phyloP scores from a whole-genome alignment of 352 stramenopile species.

The Blastocystis sp. region DNA sequence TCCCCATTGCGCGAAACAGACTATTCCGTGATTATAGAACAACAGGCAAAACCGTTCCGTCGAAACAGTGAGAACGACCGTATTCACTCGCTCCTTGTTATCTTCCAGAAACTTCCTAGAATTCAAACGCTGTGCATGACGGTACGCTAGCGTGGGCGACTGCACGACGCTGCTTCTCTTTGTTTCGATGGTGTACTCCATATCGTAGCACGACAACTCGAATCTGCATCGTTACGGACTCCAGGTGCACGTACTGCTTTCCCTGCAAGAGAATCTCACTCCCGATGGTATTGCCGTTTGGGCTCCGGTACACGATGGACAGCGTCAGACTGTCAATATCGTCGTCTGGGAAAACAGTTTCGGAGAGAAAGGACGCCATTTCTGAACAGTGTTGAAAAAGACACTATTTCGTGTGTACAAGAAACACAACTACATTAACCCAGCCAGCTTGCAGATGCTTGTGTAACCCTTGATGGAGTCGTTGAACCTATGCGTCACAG shows the following conservation, averaged over 20 bases:
- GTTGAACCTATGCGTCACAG: conserved; percentile 26
- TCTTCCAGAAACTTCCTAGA: conserved; percentile 4
- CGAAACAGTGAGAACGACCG: conserved; percentile 28
- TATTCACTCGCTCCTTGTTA: conserved; percentile 35
- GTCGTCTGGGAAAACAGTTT: background rate
- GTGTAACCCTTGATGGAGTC: conserved; percentile 60
- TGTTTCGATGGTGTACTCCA: background rate
- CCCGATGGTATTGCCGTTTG: background rate
- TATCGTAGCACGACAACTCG: background rate
- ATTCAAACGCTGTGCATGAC: background rate
- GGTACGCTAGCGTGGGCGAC: conserved; percentile 2
- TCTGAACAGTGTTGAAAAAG: background rate
- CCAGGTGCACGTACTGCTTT: background rate
- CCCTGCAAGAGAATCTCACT: background rate
- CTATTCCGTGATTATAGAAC: background rate
- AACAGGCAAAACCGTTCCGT: conserved; percentile 6
- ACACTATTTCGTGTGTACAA: background rate
- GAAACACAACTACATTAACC: conserved; percentile 20
- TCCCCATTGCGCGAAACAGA: background rate
- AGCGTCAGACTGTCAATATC: background rate
- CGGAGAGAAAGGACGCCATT: background rate
- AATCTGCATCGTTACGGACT: background rate
- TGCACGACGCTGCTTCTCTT: background rate
- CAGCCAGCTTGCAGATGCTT: conserved; percentile 17
- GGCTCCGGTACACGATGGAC: background rate